Evolutionary conservation across 768 basidiomycete species (phyloP).

Genomic region (Boletus tylopilopsis): DNA sequence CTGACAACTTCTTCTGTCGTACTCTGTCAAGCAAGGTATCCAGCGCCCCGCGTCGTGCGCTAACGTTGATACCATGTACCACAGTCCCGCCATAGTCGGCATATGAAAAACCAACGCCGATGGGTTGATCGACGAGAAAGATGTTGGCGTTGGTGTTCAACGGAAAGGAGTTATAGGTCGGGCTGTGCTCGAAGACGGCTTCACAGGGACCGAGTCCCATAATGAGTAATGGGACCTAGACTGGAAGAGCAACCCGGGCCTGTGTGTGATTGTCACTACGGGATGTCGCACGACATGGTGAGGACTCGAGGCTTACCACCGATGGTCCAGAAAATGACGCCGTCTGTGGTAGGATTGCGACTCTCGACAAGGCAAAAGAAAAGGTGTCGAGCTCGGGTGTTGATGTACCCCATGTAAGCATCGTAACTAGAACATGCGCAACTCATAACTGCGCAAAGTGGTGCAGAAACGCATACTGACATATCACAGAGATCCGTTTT

Average conservation of each 20-base stretch:
- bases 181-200: slow-evolving; percentile 46
- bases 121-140: slow-evolving; percentile 46
- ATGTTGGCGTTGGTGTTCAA: slow-evolving; percentile 64
- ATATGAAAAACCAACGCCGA: slow-evolving; percentile 46
- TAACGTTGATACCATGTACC: slow-evolving; percentile 20
- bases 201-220: slow-evolving; percentile 78
- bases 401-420: slow-evolving; percentile 68
- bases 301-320: slow-evolving; percentile 44
- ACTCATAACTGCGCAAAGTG: not conserved
- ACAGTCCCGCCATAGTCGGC: slow-evolving; percentile 41
- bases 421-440: slow-evolving; percentile 30
- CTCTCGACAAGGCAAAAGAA: slow-evolving; percentile 80
- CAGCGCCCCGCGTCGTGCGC: too few species aligned
- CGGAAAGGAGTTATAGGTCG: slow-evolving; percentile 53
- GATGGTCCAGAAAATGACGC: slow-evolving; percentile 58
- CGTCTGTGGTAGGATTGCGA: slow-evolving; percentile 51
- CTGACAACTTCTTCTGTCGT: slow-evolving; percentile 65
- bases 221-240: slow-evolving; percentile 63
- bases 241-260: slow-evolving; percentile 53
- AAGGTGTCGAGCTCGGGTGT: slow-evolving; percentile 58
- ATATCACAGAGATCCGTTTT: slow-evolving; percentile 36
- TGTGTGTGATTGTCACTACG: slow-evolving; percentile 1
- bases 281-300: not conserved
- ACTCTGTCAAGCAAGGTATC: slow-evolving; percentile 33
- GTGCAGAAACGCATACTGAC: slow-evolving; percentile 21